Evolutionary conservation across 768 basidiomycete species (phyloP), one percentile per base, ranked within the genome.

Genomic region (Leccinum truebloodii): DNA sequence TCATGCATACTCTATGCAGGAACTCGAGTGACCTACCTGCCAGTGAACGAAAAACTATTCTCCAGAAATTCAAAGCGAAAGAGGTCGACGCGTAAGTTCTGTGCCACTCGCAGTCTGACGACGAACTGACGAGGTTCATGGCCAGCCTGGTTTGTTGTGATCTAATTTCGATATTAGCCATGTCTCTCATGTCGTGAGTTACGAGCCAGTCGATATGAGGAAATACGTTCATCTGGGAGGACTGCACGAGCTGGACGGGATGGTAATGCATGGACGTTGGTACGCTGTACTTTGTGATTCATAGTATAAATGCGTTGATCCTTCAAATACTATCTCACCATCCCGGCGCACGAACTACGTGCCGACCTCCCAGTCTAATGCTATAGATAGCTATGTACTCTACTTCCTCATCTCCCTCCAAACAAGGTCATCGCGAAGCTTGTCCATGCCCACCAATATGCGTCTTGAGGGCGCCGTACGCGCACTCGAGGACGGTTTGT

Each of bases 171-270:
- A 98, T 69, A 91, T 98, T 59, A 90, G 87, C 59, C 86, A 93
- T 64, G 93, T 98, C 39, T 85, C 88, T 3, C 91, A 97, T 73
- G 95, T 98, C 30, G 85, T 99, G 52, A 95, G 89, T 69, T 98
- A 98, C 73, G 97, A 99, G 2, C 95, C 97, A 10, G 83, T 97
- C n/a, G 97, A 98, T 72, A 95, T 97, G 85, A 84, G 94, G 54
- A 98, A 98, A 73, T 99, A 99, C 69, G 92, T 98, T 12, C 97
- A 99, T 73, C 89, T 8, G 97, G 97, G 22, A 83, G 97, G 49
- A 99, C 97, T 6, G 97, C 96, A 3, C 84, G 96, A 54, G 97
- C 97, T 4, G 97, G 97, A 8, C 80, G 90, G 51, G 76, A 77
- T 22, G 97, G 97, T 6, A 85, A 90, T 63, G 94, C 95, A 2